phyloP scores from a whole-genome alignment of 78 protist genomes.

The Dictyostelium brefeldianum region DNA sequence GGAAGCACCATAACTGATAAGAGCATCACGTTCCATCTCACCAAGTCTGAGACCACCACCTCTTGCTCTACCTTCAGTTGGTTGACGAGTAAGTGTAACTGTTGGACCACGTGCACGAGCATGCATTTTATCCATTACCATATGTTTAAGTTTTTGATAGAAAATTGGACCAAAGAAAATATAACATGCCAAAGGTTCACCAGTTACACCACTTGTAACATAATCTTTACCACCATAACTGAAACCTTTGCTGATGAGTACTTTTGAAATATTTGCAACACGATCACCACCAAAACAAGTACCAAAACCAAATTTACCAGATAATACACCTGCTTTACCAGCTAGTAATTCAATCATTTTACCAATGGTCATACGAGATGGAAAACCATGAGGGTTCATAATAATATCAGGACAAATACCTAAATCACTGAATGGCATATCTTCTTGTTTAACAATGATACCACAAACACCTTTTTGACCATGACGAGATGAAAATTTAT shows the following conservation, averaged over 20 bases:
- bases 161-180: constrained; percentile 99
- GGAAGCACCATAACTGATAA: constrained; percentile 99
- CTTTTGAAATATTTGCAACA: constrained; percentile 89
- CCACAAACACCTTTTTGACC: constrained; percentile 99
- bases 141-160: constrained; percentile 99
- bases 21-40: constrained; percentile 99
- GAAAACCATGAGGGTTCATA: constrained; percentile 99
- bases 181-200: constrained; percentile 91
- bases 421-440: constrained; percentile 98
- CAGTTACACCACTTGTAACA: constrained; percentile 99
- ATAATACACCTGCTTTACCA: constrained; percentile 92
- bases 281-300: constrained; percentile 98
- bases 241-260: constrained; percentile 93
- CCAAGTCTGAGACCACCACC: constrained; percentile 99
- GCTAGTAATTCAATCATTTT: constrained; percentile 99
- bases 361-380: constrained; percentile 99
- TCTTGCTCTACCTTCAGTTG: constrained; percentile 99
- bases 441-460: constrained; percentile 98
- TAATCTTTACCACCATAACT: constrained; percentile 97
- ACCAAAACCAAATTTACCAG: constrained; percentile 91
- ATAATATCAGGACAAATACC: constrained; percentile 99
- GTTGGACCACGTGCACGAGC: constrained; percentile 99
- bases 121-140: constrained; percentile 99
- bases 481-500: constrained; percentile 99
- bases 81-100: constrained; percentile 98